Conservation (phyloP, 257 asterid genomes). For the Verbena officinalis region DNA sequence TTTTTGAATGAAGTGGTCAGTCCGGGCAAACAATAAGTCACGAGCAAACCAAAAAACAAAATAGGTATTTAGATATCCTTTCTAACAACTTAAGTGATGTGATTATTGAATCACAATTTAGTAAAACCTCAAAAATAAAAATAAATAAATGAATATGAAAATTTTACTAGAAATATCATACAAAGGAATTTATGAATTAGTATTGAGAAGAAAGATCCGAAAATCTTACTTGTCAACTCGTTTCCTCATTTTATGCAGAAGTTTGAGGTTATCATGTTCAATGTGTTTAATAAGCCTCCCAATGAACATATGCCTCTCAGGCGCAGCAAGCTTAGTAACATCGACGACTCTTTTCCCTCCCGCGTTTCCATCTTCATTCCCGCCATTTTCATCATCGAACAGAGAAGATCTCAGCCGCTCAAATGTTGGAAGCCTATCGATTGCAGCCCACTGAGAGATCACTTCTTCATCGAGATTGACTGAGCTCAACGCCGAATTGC, state of each 20-base stretch:
- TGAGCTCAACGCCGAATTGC: slow-evolving; percentile 28
- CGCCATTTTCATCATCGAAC: slow-evolving; percentile 23
- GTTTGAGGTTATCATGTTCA: slow-evolving; percentile 35
- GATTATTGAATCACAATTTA: too few relatives aligned
- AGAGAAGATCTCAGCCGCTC: slow-evolving; percentile 34
- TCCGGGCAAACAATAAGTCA: too few relatives aligned
- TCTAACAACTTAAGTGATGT: too few relatives aligned
- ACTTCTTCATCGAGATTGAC: slow-evolving; percentile 33
- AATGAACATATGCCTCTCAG: slow-evolving; percentile 33
- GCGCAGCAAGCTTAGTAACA: slow-evolving; percentile 38
- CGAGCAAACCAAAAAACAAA: too few relatives aligned
- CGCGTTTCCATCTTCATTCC: too few relatives aligned
- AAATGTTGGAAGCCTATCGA: slow-evolving; percentile 38
- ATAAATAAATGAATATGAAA: too few relatives aligned
- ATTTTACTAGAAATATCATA: too few relatives aligned
- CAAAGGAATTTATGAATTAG: too few relatives aligned
- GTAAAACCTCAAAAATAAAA: too few relatives aligned
- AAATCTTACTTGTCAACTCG: slow-evolving; percentile 36
- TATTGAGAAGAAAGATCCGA: too few relatives aligned
- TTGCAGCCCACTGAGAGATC: slow-evolving; percentile 34
- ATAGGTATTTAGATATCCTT: too few relatives aligned
- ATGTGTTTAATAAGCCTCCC: slow-evolving; percentile 39
- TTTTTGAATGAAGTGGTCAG: background rate
- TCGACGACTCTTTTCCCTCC: slow-evolving; percentile 36
- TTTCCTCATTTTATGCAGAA: slow-evolving; percentile 41